Evolutionary conservation across 2,329 filamentous ascomycete genomes (phyloP).

Genomic region (Paramyrothecium sp.): DNA sequence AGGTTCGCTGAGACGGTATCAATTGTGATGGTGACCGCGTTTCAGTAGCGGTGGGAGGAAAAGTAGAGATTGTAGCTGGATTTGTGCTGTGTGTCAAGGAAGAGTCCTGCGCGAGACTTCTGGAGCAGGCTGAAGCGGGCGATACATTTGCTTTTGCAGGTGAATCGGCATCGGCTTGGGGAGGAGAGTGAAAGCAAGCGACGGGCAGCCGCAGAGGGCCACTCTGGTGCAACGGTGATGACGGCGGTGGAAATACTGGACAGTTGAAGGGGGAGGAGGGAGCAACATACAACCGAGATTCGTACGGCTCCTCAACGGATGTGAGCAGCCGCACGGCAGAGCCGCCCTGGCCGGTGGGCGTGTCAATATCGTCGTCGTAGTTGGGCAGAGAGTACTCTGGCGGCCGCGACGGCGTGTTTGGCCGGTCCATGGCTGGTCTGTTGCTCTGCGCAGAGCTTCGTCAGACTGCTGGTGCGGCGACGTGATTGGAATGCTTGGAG

Average conservation of each 20-base stretch:
- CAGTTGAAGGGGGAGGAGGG: background rate
- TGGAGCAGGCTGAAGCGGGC: background rate
- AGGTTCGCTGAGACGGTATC: conserved; percentile 9
- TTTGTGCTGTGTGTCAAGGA: background rate
- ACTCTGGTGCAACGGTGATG: conserved; percentile 3
- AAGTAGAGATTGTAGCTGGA: conserved; percentile 5
- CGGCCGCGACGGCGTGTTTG: conserved; percentile 49
- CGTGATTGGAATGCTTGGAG: background rate
- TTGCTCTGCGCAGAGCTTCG: background rate
- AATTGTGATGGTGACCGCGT: conserved; percentile 9
- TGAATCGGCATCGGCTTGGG: background rate
- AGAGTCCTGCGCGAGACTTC: background rate
- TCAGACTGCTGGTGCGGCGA: conserved; percentile 25
- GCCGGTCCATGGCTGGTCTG: conserved; percentile 42
- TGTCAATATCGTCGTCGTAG: conserved; percentile 56
- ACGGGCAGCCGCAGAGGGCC: background rate
- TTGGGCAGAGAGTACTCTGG: conserved; percentile 56
- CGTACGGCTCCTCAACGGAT: conserved; percentile 56
- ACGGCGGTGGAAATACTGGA: conserved; percentile 1
- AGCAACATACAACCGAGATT: conserved; percentile 54
- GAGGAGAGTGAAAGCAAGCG: conserved; percentile 3
- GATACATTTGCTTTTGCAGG: background rate
- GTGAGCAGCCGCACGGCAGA: conserved; percentile 61
- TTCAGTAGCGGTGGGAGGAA: background rate
- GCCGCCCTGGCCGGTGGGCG: conserved; percentile 44